Base-by-base conservation (phyloP, 495 filamentous ascomycete species). In the Hypoxylon intermedium region DNA sequence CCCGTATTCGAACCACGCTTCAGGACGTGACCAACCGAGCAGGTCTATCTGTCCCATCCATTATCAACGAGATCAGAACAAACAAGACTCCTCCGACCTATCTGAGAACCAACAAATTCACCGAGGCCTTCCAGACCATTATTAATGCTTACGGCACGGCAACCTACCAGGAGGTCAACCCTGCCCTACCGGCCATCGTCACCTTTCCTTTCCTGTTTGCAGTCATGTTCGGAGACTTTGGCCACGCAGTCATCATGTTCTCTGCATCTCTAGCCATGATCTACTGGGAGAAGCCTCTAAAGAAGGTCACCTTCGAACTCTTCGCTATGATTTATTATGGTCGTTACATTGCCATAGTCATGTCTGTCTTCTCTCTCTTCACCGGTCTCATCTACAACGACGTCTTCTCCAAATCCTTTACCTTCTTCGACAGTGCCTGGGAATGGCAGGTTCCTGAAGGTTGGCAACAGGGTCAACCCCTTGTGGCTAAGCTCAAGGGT, bases 191-290 rank as follows among this genome's bases (percentile, higher is more conserved):
- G 16, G 93, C 95, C 18, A 91, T 97, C 55, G 85, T 98, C 62
- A 99, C 95, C 12, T 98, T 98, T 74, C 94, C 94, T 9, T 98
- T 99, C 78, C 77, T 98, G 36, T 99, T 99, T 72, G 95, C 95
- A 21, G 93, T 97, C 81, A 98, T 98, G 94, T 98, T 98, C 67
- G 94, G 94, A 72, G 94, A 98, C 74, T 84, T 96, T 58, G 94
- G 94, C 20, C 94, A 99, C 70, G 94, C 93, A 58, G 66, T 82
- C 59, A 86, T 99, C 65, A 92, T 98, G 89, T 81, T 89, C 11
- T 65, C 85, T 47, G 86, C 89, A 60, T 89, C 95, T 20, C 55
- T 82, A 20, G 89, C 91, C 30, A 95, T 99, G 92, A 97, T 98
- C 61, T 91, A 93, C 78, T 97, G 85, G 77, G 94, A 99, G 78